These are phyloP conservation scores for Phylloporus scabripes DNA, from an alignment of 768 basidiomycete genomes.

Conservation along the genomic window DNA sequence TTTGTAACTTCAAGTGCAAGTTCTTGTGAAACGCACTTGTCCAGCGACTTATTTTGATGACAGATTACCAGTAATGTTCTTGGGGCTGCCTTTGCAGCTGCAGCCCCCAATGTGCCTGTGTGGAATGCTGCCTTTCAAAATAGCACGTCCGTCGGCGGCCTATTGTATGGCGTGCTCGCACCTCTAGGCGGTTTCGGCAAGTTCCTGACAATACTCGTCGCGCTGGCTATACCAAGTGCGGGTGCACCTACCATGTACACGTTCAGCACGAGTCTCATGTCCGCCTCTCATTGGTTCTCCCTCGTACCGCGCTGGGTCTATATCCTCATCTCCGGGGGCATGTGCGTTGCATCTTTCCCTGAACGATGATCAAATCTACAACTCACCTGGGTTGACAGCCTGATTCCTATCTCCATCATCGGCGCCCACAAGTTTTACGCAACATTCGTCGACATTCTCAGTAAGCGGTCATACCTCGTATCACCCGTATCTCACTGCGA, in stretches of 20 bases:
- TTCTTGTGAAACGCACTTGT: background rate
- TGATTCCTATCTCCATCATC: slow-evolving; percentile 44
- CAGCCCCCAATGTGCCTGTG: slow-evolving; percentile 32
- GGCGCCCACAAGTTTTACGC: slow-evolving; percentile 42
- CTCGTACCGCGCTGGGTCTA: slow-evolving; percentile 44
- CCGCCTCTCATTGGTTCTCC: slow-evolving; percentile 29
- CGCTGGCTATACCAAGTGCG: slow-evolving; percentile 50
- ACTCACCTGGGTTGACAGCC: slow-evolving; percentile 18
- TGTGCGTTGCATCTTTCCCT: slow-evolving; percentile 29
- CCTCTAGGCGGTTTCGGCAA: slow-evolving; percentile 42
- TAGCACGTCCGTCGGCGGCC: slow-evolving; percentile 41
- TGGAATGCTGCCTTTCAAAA: slow-evolving; percentile 39
- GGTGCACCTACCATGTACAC: slow-evolving; percentile 58
- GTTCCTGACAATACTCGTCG: slow-evolving; percentile 46
- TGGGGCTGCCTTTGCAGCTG: slow-evolving; percentile 43
- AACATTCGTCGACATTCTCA: slow-evolving; percentile 39
- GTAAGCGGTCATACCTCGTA: slow-evolving; percentile 14
- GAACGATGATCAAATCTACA: background rate
- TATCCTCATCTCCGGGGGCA: slow-evolving; percentile 39
- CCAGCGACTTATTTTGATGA: background rate
- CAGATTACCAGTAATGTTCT: slow-evolving; percentile 39
- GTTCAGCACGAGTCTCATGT: slow-evolving; percentile 43
- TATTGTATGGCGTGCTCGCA: slow-evolving; percentile 35
- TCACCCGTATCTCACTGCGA: slow-evolving; percentile 12
- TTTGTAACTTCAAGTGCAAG: slow-evolving; percentile 39